Percentiles rank a stretch among this genome's conserved stretches.
These are phyloP conservation scores for Guillardia theta DNA, from an alignment of 78 protist species.

Conservation along the genomic window DNA sequence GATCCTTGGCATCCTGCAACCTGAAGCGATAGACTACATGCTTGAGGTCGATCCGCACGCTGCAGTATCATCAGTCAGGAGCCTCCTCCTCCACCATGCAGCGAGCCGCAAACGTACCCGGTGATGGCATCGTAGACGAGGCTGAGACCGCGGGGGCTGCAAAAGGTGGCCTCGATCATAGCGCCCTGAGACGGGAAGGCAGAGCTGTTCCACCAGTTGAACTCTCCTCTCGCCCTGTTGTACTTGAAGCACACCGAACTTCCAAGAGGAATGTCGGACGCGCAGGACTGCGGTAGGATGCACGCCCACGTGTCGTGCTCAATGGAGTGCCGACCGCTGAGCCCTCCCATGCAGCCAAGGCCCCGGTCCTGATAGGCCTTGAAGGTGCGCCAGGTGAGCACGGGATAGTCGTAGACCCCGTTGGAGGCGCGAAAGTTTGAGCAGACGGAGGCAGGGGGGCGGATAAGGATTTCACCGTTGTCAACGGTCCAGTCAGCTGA, in stretches of 20 bases:
- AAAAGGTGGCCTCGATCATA: no score
- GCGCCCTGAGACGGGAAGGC: no score
- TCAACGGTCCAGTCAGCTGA: no score
- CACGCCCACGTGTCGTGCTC: background rate
- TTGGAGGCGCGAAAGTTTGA: background rate
- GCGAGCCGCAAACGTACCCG: no score
- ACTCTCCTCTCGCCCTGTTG: background rate
- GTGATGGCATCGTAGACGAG: no score
- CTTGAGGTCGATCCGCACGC: no score
- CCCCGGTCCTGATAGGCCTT: background rate
- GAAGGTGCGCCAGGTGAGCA: background rate
- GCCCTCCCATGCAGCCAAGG: background rate
- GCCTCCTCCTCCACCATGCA: no score
- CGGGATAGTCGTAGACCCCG: background rate
- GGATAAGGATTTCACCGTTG: no score
- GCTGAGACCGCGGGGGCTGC: no score
- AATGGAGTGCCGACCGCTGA: background rate
- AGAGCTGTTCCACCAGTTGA: background rate
- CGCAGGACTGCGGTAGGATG: background rate
- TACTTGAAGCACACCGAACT: background rate
- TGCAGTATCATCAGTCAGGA: no score
- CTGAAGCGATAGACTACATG: no score
- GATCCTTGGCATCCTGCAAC: background rate
- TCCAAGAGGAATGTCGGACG: background rate
- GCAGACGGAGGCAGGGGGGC: no score